Conservation (phyloP, 805 yeast genomes). For the Cephaloascus fragrans region DNA sequence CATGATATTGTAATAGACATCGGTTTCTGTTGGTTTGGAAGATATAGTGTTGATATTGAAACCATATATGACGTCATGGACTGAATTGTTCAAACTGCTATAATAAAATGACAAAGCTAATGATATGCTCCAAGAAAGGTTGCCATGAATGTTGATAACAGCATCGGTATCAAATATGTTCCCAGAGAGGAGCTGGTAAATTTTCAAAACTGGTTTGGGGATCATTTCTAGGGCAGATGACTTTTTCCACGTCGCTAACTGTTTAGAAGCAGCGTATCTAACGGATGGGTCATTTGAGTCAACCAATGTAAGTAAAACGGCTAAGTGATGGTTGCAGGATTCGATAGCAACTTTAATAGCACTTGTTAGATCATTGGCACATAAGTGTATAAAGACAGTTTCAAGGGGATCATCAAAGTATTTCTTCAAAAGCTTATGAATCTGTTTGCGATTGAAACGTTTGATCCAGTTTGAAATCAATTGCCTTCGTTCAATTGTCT, state of each 20-base stretch:
- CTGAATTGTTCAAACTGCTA: slow-evolving; percentile 34
- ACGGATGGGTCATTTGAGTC: slow-evolving; percentile 64
- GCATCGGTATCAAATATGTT: slow-evolving; percentile 17
- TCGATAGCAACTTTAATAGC: slow-evolving; percentile 57
- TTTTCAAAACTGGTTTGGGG: slow-evolving; percentile 44
- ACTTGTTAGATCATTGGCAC: slow-evolving; percentile 44
- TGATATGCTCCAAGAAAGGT: slow-evolving; percentile 57
- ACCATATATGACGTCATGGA: slow-evolving; percentile 11
- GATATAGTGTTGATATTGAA: neutral
- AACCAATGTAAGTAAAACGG: slow-evolving; percentile 56
- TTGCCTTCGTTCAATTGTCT: slow-evolving; percentile 24
- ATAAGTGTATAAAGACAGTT: slow-evolving; percentile 35
- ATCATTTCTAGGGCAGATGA: slow-evolving; percentile 29
- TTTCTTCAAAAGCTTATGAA: slow-evolving; percentile 13
- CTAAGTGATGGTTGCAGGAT: slow-evolving; percentile 59
- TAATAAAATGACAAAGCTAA: slow-evolving; percentile 55
- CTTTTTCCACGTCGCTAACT: slow-evolving; percentile 57
- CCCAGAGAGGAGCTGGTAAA: slow-evolving; percentile 60
- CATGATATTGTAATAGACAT: slow-evolving; percentile 11
- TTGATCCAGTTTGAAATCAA: slow-evolving; percentile 51
- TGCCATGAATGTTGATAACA: slow-evolving; percentile 24
- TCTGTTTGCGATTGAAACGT: slow-evolving; percentile 24
- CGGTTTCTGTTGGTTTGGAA: slow-evolving; percentile 5
- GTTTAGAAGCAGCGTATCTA: slow-evolving; percentile 43
- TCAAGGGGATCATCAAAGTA: slow-evolving; percentile 33